These are phyloP conservation scores for Vachellia collinsii DNA, from an alignment of 306 rosid species.

Conservation along the genomic window DNA sequence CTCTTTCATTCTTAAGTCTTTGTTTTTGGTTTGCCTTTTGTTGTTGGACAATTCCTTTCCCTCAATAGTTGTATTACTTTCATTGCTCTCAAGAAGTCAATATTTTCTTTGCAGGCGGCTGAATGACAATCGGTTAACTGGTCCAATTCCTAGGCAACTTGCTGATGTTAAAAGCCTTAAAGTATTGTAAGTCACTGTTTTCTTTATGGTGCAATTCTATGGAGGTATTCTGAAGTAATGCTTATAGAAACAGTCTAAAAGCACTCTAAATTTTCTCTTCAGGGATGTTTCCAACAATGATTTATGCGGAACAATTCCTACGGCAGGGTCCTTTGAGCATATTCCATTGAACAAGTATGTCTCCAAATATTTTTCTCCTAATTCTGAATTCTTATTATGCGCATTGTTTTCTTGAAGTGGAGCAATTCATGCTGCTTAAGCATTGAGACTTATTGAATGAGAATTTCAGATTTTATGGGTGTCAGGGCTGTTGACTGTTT, in stretches of 20 bases:
- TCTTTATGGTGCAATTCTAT: conserved; percentile 2
- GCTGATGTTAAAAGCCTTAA: conserved; percentile 70
- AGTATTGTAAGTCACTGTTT: conserved; percentile 77
- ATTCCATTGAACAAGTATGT: conserved; percentile 83
- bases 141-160: conserved; percentile 84
- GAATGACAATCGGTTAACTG: conserved; percentile 76
- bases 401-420: neutral
- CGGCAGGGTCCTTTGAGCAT: conserved; percentile 84
- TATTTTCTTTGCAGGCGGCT: conserved; percentile 67
- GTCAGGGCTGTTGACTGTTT: neutral
- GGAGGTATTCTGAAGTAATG: conserved; percentile 8
- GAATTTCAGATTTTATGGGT: neutral
- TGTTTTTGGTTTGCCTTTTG: neutral
- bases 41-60: neutral
- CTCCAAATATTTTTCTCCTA: conserved; percentile 12
- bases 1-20: neutral
- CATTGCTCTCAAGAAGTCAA: conserved; percentile 13
- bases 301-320: conserved; percentile 89
- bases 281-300: conserved; percentile 93
- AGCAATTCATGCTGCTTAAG: neutral
- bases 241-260: conserved; percentile 20
- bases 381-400: neutral
- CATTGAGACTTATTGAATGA: neutral
- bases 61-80: neutral
- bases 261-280: conserved; percentile 39